Conservation (phyloP, 2,329 filamentous ascomycete species). For the Nigrograna mackinnonii region DNA sequence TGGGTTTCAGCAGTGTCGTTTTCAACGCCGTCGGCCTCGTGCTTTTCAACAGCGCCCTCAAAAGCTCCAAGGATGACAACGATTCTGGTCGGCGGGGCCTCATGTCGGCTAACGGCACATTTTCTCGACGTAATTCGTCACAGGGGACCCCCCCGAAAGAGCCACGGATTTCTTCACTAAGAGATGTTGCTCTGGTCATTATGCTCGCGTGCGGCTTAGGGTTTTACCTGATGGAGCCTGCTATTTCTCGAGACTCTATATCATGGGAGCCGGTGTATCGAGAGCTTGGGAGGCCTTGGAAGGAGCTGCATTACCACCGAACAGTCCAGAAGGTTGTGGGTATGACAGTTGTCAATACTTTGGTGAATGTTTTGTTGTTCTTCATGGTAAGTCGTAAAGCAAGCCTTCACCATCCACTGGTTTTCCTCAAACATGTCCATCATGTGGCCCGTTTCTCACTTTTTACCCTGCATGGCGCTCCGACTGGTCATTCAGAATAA, state of each 20-base stretch:
- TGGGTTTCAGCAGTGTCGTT: constrained; percentile 47
- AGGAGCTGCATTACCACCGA: constrained; percentile 24
- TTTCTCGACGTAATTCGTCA: constrained; percentile 24
- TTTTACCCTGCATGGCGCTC: no score
- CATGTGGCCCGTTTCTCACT: no score
- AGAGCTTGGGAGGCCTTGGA: constrained; percentile 28
- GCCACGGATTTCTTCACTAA: constrained; percentile 27
- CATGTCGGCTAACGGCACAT: constrained; percentile 39
- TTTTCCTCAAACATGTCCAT: no score
- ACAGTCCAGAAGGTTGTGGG: constrained; percentile 28
- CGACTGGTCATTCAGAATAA: no score
- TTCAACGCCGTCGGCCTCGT: constrained; percentile 45
- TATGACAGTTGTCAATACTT: constrained; percentile 25
- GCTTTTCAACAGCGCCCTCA: constrained; percentile 42
- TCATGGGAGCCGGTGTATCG: constrained; percentile 31
- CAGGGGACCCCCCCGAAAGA: constrained; percentile 26
- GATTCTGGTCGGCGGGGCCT: constrained; percentile 28
- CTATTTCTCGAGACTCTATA: constrained; percentile 22
- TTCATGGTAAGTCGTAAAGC: constrained; percentile 32
- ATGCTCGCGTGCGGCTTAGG: constrained; percentile 29
- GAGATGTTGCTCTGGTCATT: constrained; percentile 32
- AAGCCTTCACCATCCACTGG: no score
- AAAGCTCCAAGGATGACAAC: constrained; percentile 23
- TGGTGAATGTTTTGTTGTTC: constrained; percentile 32
- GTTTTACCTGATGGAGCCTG: constrained; percentile 30